phyloP scores from a whole-genome alignment of 768 basidiomycete species.

The Termitomyces sp. region DNA sequence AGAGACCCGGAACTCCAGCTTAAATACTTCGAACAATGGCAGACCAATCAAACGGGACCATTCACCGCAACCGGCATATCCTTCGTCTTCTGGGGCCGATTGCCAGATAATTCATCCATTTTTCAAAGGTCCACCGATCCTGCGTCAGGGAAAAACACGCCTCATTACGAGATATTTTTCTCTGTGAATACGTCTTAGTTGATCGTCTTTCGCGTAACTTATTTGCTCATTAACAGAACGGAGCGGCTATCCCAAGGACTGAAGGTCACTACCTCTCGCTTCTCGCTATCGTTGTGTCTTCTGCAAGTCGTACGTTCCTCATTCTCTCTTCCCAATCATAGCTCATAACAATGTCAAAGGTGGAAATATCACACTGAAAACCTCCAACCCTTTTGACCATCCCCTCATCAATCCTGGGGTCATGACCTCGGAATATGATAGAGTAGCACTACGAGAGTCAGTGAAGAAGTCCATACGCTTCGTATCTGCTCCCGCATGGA shows the following conservation, averaged over 20 bases:
- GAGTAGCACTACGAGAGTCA: slow-evolving; percentile 21
- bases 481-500: slow-evolving; percentile 19
- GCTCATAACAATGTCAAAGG: slow-evolving; percentile 9
- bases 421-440: slow-evolving; percentile 25
- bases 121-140: slow-evolving; percentile 26
- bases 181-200: slow-evolving; percentile 18
- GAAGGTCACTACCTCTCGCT: slow-evolving; percentile 2
- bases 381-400: slow-evolving; percentile 36
- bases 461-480: slow-evolving; percentile 20
- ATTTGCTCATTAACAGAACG: slow-evolving; percentile 10
- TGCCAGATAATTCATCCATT: slow-evolving; percentile 22
- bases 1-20: slow-evolving; percentile 19
- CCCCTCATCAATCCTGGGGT: slow-evolving; percentile 39
- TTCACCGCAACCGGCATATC: slow-evolving; percentile 22
- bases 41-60: slow-evolving; percentile 26
- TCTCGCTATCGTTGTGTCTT: slow-evolving; percentile 3
- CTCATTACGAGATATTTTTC: slow-evolving; percentile 31
- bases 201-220: neutral
- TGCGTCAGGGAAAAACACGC: slow-evolving; percentile 28
- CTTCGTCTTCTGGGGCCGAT: slow-evolving; percentile 27
- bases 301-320: slow-evolving; percentile 7
- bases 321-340: neutral
- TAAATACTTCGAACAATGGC: slow-evolving; percentile 27
- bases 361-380: slow-evolving; percentile 28
- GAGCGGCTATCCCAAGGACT: neutral